Percentiles rank a stretch among this genome's conserved stretches.
Evolutionary conservation across 106 monocot species (phyloP).

Genomic region (Dendrobium huoshanense): DNA sequence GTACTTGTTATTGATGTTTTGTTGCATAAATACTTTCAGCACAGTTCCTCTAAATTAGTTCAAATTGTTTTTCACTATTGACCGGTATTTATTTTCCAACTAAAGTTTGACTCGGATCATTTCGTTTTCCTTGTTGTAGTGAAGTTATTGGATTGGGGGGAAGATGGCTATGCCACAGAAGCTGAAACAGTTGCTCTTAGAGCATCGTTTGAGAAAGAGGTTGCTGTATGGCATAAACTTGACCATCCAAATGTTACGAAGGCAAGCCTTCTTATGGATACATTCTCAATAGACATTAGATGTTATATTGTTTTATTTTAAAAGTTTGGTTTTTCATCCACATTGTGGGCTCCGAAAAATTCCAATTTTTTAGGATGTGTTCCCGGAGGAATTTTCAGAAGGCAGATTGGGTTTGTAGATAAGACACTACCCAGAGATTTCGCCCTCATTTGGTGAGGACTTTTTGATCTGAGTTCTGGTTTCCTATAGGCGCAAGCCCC

Average conservation of each 20-base stretch:
- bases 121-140: constrained; percentile 18
- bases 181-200: constrained; percentile 43
- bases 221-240: constrained; percentile 75
- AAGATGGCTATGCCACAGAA: constrained; percentile 39
- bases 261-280: constrained; percentile 17
- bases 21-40: neutral
- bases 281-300: neutral
- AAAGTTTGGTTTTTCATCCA: neutral
- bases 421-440: no score
- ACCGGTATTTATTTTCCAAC: neutral
- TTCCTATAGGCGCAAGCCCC: no score
- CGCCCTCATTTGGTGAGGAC: no score
- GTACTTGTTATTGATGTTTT: neutral
- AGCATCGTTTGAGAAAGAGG: constrained; percentile 54
- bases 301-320: neutral
- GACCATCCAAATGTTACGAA: constrained; percentile 74
- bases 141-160: constrained; percentile 64
- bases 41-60: neutral
- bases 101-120: constrained; percentile 9
- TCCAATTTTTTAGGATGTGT: no score
- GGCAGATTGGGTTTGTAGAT: no score
- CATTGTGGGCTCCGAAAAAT: no score
- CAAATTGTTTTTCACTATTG: neutral
- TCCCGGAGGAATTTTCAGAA: no score
- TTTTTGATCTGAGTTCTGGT: no score